Evolutionary conservation across 2,329 filamentous ascomycete species (phyloP).

Genomic region (Neonectria neomacrospora): DNA sequence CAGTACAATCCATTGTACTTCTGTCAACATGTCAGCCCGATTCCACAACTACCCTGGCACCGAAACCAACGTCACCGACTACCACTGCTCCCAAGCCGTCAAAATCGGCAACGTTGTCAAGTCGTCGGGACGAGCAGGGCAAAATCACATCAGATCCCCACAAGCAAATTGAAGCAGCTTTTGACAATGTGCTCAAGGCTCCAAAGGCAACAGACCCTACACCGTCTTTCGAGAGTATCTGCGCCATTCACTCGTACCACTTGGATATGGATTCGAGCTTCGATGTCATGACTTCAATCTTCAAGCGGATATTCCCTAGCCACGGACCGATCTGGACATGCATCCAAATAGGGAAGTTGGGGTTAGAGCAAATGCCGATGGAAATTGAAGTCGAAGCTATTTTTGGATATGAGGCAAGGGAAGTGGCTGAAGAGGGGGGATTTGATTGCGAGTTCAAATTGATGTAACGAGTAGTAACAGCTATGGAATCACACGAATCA

Average conservation of each 20-base stretch:
- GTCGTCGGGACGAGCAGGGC: constrained; percentile 25
- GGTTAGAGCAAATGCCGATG: constrained; percentile 26
- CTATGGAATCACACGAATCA: not conserved
- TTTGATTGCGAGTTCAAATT: no score
- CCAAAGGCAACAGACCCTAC: constrained; percentile 10
- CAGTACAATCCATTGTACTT: not conserved
- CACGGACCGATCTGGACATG: constrained; percentile 29
- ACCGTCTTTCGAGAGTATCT: constrained; percentile 18
- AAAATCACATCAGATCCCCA: constrained; percentile 10
- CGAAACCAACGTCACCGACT: constrained; percentile 13
- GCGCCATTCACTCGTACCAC: constrained; percentile 25
- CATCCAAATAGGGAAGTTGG: constrained; percentile 27
- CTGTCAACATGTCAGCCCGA: constrained; percentile 5
- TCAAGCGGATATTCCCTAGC: constrained; percentile 27
- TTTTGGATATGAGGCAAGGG: not conserved
- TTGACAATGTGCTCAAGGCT: constrained; percentile 21
- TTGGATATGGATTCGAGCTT: constrained; percentile 29
- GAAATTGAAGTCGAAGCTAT: constrained; percentile 27
- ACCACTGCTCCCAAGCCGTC: constrained; percentile 30
- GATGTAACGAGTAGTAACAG: not conserved
- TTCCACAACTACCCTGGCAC: constrained; percentile 30
- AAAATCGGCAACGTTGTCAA: constrained; percentile 24
- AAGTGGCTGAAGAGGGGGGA: no score
- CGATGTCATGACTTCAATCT: constrained; percentile 15
- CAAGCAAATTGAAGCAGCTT: constrained; percentile 18